Base-by-base conservation (phyloP, 2,329 filamentous ascomycete genomes). In the Tetracladium maxilliforme region DNA sequence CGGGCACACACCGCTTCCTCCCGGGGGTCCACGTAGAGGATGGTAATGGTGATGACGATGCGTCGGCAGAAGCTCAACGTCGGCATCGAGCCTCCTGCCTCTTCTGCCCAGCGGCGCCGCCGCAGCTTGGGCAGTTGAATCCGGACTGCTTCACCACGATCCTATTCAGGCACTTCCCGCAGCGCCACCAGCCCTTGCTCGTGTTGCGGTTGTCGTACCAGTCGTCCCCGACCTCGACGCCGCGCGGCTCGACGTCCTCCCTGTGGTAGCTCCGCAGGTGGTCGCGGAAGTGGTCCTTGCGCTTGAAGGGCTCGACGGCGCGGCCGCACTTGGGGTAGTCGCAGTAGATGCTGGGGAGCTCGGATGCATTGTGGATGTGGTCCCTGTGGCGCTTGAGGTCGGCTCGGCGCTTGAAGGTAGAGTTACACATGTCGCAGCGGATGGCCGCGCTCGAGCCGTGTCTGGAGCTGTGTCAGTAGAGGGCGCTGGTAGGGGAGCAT, bases 191-290 rank as follows among this genome's bases (percentile, higher is more conserved):
- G 2, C 28, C 25, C 2, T 24, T 3, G 6, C 23, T 24, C 4
- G 38, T 34, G 6, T 28, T 31, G 6, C 42, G 31, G 14, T 41
- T 37, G 4, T 19, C 27, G 7, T 33, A 14, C 40, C 41, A 46
- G 4, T 17, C 15, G 10, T 24, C 16, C 40, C 41, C 45, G 4
- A 16, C 15, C n/a, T 24, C 16, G n/a, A 42, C 36, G n/a, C 27
- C 30, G 7, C 24, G 26, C 2, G 13, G 25, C 1, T 39, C 38
- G 10, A 47, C 26, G 26, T 58, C 50, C 21, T 53, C 44, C 19
- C 56, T 51, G 33, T 64, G 60, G 29, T 48, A 60, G 24, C 58
- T 55, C 14, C 58, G 42, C 20, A 57, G 39, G 31, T 65, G 60
- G 29, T 64, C 59, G 12, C 50, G 42, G 22, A 56, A 47, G 35